phyloP scores from a whole-genome alignment of 192 early-diverging fungal species.

The Rhizophagus clarus region DNA sequence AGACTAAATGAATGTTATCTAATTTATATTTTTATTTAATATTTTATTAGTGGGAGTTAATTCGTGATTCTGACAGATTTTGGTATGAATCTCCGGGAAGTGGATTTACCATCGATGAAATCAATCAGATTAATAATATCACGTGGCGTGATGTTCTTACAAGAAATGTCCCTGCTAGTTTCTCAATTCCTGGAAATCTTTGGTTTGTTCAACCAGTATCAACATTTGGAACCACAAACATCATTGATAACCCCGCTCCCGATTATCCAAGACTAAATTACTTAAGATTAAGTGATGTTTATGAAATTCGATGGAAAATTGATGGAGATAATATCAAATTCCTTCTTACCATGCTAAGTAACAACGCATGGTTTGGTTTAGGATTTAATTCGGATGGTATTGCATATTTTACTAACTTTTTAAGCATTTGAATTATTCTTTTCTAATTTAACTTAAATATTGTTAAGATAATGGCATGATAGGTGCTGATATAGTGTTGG shows the following conservation, averaged over 20 bases:
- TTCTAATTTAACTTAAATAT: too few species aligned
- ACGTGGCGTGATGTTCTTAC: slow-evolving; percentile 31
- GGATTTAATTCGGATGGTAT: background rate
- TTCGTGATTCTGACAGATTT: slow-evolving; percentile 55
- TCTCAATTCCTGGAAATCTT: background rate
- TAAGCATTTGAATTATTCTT: too few species aligned
- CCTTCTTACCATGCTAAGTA: background rate
- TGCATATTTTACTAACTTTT: too few species aligned
- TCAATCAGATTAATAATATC: slow-evolving; percentile 18
- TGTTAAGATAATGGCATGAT: slow-evolving; percentile 5
- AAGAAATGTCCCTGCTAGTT: background rate
- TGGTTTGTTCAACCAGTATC: slow-evolving; percentile 5
- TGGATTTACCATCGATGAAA: slow-evolving; percentile 42
- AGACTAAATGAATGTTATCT: background rate
- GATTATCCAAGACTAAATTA: background rate
- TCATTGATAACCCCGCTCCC: background rate
- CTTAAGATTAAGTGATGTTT: background rate
- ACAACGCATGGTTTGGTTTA: slow-evolving; percentile 15
- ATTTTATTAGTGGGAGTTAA: slow-evolving; percentile 38
- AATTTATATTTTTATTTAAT: background rate
- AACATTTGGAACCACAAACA: background rate
- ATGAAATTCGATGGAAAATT: slow-evolving; percentile 14
- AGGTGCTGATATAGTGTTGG: background rate
- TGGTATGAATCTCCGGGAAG: slow-evolving; percentile 51
- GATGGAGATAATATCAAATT: background rate